Conservation (phyloP, 2,329 filamentous ascomycete species). For the Zalaria obscura region DNA sequence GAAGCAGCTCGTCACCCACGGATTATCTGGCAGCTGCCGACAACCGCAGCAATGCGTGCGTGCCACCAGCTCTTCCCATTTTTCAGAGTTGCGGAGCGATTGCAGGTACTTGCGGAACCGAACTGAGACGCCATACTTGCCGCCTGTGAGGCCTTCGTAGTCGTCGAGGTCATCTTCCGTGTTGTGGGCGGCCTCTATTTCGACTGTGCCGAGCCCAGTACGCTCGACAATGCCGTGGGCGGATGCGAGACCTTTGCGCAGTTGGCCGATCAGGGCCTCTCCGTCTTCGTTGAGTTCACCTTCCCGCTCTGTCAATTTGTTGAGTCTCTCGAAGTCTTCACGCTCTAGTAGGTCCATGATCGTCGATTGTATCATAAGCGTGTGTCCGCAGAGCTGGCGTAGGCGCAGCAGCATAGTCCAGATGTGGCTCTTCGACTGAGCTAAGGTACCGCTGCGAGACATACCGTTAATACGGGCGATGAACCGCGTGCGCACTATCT, state of each 20-base stretch:
- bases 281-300: slow-evolving; percentile 3
- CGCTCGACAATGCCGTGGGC: neutral
- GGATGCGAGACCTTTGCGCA: slow-evolving; percentile 9
- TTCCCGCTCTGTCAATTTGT: slow-evolving; percentile 6
- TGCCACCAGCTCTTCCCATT: slow-evolving; percentile 21
- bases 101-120: slow-evolving; percentile 28
- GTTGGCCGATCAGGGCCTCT: slow-evolving; percentile 7
- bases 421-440: slow-evolving; percentile 24
- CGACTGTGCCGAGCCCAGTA: neutral
- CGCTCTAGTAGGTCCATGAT: slow-evolving; percentile 30
- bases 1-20: slow-evolving; percentile 35
- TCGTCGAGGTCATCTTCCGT: slow-evolving; percentile 1
- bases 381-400: slow-evolving; percentile 36
- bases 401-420: slow-evolving; percentile 35
- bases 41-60: slow-evolving; percentile 30
- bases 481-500: slow-evolving; percentile 33
- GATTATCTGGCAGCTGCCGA: slow-evolving; percentile 20
- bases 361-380: slow-evolving; percentile 32
- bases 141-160: neutral
- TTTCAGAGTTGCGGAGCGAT: slow-evolving; percentile 17
- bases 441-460: slow-evolving; percentile 9
- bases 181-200: slow-evolving; percentile 3
- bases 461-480: slow-evolving; percentile 26
- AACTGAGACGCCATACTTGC: slow-evolving; percentile 8
- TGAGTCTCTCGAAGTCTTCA: slow-evolving; percentile 30